These are phyloP conservation scores for Entamoeba moshkovskii DNA, from an alignment of 208 protist species.

Conservation along the genomic window DNA sequence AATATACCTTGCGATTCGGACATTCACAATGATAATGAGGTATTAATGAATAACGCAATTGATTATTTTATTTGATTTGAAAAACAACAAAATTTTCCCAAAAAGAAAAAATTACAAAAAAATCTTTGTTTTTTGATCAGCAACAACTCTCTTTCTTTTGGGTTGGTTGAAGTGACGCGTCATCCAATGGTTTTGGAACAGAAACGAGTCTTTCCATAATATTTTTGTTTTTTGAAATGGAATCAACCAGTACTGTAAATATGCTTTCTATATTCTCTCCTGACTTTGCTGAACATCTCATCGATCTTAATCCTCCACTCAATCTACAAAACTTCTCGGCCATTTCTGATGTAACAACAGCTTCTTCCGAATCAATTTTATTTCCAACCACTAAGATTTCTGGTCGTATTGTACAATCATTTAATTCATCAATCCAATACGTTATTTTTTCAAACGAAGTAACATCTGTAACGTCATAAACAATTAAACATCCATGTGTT, in stretches of 20 bases:
- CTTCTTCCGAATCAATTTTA: background rate
- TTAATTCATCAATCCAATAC: background rate
- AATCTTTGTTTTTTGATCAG: too few relatives aligned
- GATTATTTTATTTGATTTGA: too few relatives aligned
- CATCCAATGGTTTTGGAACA: background rate
- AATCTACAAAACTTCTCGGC: background rate
- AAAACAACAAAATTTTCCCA: too few relatives aligned
- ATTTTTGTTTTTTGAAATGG: background rate
- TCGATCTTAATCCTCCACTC: background rate
- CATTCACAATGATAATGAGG: too few relatives aligned
- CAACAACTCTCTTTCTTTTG: background rate
- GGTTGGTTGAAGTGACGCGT: background rate
- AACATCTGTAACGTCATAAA: background rate
- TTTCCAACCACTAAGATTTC: background rate
- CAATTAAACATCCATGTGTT: background rate
- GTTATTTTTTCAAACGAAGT: conserved; percentile 15
- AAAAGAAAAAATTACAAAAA: too few relatives aligned
- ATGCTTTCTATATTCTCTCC: background rate
- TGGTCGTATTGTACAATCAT: background rate
- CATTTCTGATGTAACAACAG: background rate
- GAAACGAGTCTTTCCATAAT: background rate
- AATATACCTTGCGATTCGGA: too few relatives aligned
- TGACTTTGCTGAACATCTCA: background rate
- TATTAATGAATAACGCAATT: too few relatives aligned
- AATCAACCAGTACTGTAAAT: background rate